A percentile compares a stretch with the other conserved stretches of the same genome.
phyloP scores from a whole-genome alignment of 345 rosid species.

The Euphorbia peplus region DNA sequence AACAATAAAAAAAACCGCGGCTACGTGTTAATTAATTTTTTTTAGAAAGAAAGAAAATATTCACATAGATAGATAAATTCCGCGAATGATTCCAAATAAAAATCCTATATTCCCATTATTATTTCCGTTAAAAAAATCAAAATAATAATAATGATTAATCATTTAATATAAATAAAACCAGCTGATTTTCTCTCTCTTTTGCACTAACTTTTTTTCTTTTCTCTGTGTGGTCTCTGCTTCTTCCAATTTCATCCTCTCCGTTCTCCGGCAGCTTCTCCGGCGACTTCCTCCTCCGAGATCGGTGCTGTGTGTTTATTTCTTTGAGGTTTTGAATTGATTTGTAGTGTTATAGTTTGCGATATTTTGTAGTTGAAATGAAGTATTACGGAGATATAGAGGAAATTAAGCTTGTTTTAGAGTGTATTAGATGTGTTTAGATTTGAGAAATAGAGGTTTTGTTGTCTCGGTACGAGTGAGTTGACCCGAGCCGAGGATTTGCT shows the following conservation, averaged over 20 bases:
- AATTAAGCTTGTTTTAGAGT: not conserved
- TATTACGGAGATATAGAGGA: not conserved
- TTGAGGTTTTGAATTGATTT: not conserved
- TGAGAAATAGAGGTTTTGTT: conserved; percentile 11
- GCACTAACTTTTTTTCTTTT: not conserved
- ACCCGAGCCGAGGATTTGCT: conserved; percentile 11
- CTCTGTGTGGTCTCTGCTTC: not conserved
- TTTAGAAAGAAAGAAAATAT: not conserved
- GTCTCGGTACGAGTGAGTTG: conserved; percentile 21
- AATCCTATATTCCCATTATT: not conserved
- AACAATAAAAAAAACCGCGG: not conserved
- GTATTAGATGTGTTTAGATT: conserved; percentile 14
- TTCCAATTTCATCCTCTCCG: not conserved
- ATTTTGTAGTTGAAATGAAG: not conserved
- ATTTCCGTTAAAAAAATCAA: not conserved
- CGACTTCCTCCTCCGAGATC: not conserved
- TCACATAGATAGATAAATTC: too few relatives aligned
- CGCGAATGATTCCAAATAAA: not conserved
- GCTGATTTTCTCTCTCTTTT: not conserved
- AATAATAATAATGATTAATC: not conserved
- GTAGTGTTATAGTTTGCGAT: not conserved
- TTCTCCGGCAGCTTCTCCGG: not conserved
- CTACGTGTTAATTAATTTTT: not conserved
- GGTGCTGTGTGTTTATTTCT: not conserved
- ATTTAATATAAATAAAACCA: not conserved